phyloP scores from a whole-genome alignment of 129 eudicot species.

The Silybum marianum region DNA sequence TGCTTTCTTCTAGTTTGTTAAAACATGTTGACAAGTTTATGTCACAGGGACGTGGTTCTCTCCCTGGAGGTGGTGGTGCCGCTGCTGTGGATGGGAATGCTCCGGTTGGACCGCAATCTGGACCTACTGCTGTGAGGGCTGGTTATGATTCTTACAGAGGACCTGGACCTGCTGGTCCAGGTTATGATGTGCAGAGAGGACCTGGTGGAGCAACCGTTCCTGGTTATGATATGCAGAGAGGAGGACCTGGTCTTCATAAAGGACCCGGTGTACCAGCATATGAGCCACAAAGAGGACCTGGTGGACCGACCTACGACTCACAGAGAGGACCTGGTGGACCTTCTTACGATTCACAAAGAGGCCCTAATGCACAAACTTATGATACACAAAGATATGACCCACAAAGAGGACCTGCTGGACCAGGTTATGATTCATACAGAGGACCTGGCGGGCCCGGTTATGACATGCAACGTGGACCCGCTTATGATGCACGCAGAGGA shows the following conservation, averaged over 20 bases:
- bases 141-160: constrained; percentile 55
- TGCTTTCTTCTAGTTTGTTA: neutral
- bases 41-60: constrained; percentile 51
- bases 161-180: constrained; percentile 37
- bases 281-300: constrained; percentile 59
- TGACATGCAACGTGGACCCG: constrained; percentile 30
- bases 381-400: constrained; percentile 46
- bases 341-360: constrained; percentile 31
- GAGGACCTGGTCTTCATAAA: constrained; percentile 39
- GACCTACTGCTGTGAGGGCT: constrained; percentile 38
- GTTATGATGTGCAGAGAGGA: constrained; percentile 40
- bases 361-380: constrained; percentile 21
- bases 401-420: constrained; percentile 42
- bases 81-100: constrained; percentile 43
- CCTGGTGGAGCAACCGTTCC: constrained; percentile 32
- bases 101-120: constrained; percentile 48
- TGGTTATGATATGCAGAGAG: constrained; percentile 55
- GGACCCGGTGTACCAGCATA: constrained; percentile 41
- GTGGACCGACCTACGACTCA: constrained; percentile 45
- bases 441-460: constrained; percentile 42
- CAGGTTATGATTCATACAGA: constrained; percentile 34
- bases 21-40: constrained; percentile 6
- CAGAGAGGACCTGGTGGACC: constrained; percentile 41
- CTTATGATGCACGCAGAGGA: constrained; percentile 42
- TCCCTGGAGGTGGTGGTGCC: constrained; percentile 44